Conservation (phyloP, 1,139 yeast genomes). For the Yamadazyma blattariae region DNA sequence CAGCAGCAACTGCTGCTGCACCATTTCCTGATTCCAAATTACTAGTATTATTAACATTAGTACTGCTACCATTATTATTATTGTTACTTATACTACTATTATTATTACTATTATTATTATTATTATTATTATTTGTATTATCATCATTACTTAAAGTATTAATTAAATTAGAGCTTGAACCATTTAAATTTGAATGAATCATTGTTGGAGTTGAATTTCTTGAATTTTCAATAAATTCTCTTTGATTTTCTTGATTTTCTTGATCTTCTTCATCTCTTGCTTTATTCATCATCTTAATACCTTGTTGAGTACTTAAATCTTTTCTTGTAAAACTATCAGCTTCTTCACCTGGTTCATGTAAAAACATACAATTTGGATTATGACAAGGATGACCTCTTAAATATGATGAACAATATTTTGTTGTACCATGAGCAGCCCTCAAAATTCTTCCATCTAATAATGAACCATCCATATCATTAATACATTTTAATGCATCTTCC, state of each 20-base stretch:
- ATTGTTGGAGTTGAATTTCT: slow-evolving; percentile 1
- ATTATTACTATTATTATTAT: neutral
- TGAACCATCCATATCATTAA: slow-evolving; percentile 91
- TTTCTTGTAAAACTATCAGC: slow-evolving; percentile 96
- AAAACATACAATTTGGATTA: slow-evolving; percentile 97
- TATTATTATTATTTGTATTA: slow-evolving; percentile 10
- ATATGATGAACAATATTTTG: slow-evolving; percentile 95
- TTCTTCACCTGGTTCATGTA: slow-evolving; percentile 99
- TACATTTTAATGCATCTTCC: slow-evolving; percentile 93
- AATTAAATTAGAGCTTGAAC: slow-evolving; percentile 5
- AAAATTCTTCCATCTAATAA: slow-evolving; percentile 83
- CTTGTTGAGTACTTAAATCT: slow-evolving; percentile 82
- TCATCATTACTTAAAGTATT: neutral
- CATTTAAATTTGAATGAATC: neutral
- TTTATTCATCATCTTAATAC: slow-evolving; percentile 46
- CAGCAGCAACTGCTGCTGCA: slow-evolving; percentile 17
- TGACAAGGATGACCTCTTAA: slow-evolving; percentile 95
- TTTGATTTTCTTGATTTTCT: slow-evolving; percentile 12
- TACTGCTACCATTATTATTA: neutral
- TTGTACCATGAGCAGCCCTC: slow-evolving; percentile 97
- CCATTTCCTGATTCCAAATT: no score
- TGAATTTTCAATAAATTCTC: neutral
- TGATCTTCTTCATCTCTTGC: slow-evolving; percentile 7
- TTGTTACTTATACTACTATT: neutral
- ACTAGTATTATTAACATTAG: neutral